A percentile compares a stretch with the other conserved stretches of the same genome.
phyloP scores from a whole-genome alignment of 139 green algal species.

The Chloropicon primus region DNA sequence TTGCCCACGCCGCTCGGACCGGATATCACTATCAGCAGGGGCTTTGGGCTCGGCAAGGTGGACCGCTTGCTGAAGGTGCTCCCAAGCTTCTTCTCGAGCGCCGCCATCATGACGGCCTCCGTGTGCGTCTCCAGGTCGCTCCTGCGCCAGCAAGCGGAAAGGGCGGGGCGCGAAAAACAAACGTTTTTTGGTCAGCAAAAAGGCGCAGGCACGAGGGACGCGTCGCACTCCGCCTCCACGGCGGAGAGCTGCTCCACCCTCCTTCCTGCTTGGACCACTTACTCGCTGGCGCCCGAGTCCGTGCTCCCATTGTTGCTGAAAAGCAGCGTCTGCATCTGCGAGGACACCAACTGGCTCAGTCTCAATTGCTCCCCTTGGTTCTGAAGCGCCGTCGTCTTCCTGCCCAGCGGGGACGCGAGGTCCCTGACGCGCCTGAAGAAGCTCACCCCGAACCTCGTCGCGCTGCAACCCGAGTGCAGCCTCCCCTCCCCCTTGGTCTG shows the following conservation, averaged over 20 bases:
- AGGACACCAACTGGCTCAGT: not conserved
- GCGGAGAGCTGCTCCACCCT: too few relatives aligned
- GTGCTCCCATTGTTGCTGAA: not conserved
- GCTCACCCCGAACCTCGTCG: not conserved
- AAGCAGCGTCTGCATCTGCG: not conserved
- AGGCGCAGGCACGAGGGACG: too few relatives aligned
- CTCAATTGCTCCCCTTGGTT: not conserved
- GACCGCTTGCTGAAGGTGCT: not conserved
- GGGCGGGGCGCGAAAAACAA: too few relatives aligned
- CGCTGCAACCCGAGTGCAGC: not conserved
- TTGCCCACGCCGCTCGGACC: slow-evolving; percentile 91
- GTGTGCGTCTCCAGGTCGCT: not conserved
- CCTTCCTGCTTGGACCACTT: not conserved
- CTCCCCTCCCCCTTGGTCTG: not conserved
- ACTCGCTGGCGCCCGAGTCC: not conserved
- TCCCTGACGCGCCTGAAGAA: not conserved
- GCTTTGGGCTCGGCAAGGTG: not conserved
- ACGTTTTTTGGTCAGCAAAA: not conserved
- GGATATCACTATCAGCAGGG: slow-evolving; percentile 59
- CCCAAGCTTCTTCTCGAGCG: not conserved
- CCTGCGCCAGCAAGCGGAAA: too few relatives aligned
- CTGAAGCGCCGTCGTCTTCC: not conserved
- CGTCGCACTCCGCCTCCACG: too few relatives aligned
- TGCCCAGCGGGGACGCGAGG: not conserved
- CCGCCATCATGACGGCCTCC: not conserved